Evolutionary conservation across 2,329 filamentous ascomycete genomes (phyloP).

Genomic region (Fusarium devonianum): DNA sequence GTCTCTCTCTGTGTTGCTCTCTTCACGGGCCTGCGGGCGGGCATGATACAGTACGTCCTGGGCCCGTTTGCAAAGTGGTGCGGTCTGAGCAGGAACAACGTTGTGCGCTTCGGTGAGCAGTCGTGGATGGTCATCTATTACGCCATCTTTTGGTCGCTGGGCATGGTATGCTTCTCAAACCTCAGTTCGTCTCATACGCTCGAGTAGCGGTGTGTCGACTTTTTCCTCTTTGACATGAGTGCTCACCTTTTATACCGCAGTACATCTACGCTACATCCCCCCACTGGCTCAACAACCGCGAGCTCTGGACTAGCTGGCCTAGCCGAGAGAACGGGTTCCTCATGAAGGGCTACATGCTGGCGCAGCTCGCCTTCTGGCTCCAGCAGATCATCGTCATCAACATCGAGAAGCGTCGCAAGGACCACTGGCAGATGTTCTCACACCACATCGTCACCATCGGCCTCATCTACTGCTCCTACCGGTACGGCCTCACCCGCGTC

Average conservation of each 20-base stretch:
- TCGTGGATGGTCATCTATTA: slow-evolving; percentile 91
- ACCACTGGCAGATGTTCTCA: slow-evolving; percentile 93
- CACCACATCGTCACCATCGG: slow-evolving; percentile 90
- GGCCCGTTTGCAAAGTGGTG: slow-evolving; percentile 75
- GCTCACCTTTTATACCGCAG: too few relatives aligned
- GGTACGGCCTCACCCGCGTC: slow-evolving; percentile 84
- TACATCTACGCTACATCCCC: slow-evolving; percentile 80
- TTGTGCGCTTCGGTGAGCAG: slow-evolving; percentile 88
- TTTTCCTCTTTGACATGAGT: too few relatives aligned
- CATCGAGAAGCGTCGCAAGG: slow-evolving; percentile 92
- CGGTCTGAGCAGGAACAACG: slow-evolving; percentile 79
- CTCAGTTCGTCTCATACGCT: too few relatives aligned
- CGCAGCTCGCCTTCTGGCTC: slow-evolving; percentile 90
- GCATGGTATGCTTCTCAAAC: slow-evolving; percentile 69
- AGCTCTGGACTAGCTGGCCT: slow-evolving; percentile 87
- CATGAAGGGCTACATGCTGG: slow-evolving; percentile 88
- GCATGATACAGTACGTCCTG: slow-evolving; percentile 85
- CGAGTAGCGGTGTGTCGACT: too few relatives aligned
- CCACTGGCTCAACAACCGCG: slow-evolving; percentile 77
- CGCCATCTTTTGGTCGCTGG: slow-evolving; percentile 78
- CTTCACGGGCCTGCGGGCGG: slow-evolving; percentile 85
- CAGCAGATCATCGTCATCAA: slow-evolving; percentile 94
- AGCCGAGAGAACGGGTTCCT: slow-evolving; percentile 74
- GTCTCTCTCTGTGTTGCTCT: slow-evolving; percentile 82
- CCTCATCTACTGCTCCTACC: slow-evolving; percentile 82